Base-by-base conservation (phyloP, 192 early-diverging fungal genomes). In the Gryganskiella cystojenkinii region DNA sequence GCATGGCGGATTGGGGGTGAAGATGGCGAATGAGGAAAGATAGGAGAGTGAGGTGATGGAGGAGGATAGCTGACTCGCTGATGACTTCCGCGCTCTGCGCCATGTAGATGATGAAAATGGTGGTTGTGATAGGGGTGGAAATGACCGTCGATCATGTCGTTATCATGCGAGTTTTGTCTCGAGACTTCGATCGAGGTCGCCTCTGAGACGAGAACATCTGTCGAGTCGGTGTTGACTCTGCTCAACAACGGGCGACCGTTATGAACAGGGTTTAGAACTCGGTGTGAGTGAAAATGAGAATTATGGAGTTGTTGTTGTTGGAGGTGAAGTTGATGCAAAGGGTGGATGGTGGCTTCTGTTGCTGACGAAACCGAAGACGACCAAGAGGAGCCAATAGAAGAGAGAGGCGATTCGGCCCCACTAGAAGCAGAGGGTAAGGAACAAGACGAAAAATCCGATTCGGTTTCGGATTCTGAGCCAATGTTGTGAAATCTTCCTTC, bases 131-230 rank as follows among this genome's bases (percentile, higher is more conserved):
- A 34, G 35, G 55, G 55, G 30, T 40, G 35, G 35, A 33, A 33
- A 6, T 25, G 33, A 19, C 33, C 22, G 1, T 45, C 31, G n/a
- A 11, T 28, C 47, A 59, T 56, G 40, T 68, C 66, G 31, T 68
- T 56, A 33, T 68, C 66, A 19, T 68, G 31, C 13, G 66, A 68
- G 66, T 67, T 67, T 14, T 56, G 55, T 42, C 66, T 58, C 5
- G 56, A 59, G 4, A 46, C 55, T 3, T 68, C 66, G 9, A 68
- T 59, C 19, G 66, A 68, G 0, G 56, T 20, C 31, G 66, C 46
- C 56, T 58, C 47, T 13, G 66, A 68, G 8, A 68, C 47, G 25
- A 68, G 37, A 27, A 68, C 66, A 35, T 68, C 66, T 33, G 66
- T 68, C 13, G 66, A 50, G 19, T 68, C 66, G 10, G 66, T 43